These are phyloP conservation scores for Balakata baccata DNA, from an alignment of 345 rosid genomes.

Conservation along the genomic window DNA sequence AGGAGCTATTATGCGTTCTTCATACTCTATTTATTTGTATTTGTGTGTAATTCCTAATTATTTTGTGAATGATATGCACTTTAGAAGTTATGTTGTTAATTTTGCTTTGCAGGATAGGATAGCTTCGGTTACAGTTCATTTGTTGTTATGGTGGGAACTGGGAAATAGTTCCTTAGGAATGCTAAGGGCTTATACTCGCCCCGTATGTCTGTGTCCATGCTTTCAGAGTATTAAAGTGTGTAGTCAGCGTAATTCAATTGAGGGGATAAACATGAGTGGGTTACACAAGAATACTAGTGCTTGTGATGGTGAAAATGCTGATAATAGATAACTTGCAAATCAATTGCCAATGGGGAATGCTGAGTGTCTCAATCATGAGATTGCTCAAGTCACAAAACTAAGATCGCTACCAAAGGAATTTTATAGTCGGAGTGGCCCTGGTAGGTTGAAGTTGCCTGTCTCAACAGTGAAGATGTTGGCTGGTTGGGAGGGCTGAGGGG, in stretches of 20 bases:
- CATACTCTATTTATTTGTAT: too few relatives aligned
- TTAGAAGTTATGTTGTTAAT: too few relatives aligned
- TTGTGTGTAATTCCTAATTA: too few relatives aligned
- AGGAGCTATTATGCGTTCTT: too few relatives aligned
- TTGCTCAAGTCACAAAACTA: conserved; percentile 48
- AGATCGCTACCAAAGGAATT: conserved; percentile 46
- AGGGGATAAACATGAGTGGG: conserved; percentile 29
- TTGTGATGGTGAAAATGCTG: conserved; percentile 28
- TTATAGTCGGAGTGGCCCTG: conserved; percentile 25
- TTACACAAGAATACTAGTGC: conserved; percentile 12
- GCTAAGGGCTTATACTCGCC: too few relatives aligned
- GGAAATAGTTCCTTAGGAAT: too few relatives aligned
- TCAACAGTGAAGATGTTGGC: conserved; percentile 58
- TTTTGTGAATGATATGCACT: too few relatives aligned
- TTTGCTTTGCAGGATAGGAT: too few relatives aligned
- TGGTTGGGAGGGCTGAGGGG: conserved; percentile 58
- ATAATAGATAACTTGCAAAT: conserved; percentile 2
- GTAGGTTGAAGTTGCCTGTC: conserved; percentile 37
- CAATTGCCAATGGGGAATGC: conserved; percentile 13
- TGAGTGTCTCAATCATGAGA: conserved; percentile 45
- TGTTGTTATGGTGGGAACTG: too few relatives aligned
- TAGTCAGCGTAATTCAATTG: not conserved
- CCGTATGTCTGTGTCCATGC: too few relatives aligned
- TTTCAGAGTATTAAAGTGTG: too few relatives aligned
- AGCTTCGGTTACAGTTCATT: too few relatives aligned